Conservation (phyloP, 1,284 basidiomycete genomes). For the Microstroma glucosiphilum region DNA sequence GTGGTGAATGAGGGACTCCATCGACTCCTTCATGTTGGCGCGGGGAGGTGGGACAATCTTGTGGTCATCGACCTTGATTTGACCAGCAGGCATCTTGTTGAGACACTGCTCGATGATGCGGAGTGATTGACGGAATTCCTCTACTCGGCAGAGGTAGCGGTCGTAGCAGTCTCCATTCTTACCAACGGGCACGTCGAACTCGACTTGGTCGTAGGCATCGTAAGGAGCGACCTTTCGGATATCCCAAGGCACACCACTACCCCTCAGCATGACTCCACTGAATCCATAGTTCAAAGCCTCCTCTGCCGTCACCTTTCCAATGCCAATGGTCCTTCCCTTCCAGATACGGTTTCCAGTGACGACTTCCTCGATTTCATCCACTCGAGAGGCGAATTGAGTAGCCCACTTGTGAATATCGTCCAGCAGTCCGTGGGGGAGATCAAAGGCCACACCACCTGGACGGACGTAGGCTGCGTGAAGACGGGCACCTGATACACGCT, state of each 20-base stretch:
- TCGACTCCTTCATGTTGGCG: conserved; percentile 97
- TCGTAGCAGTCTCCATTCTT: conserved; percentile 97
- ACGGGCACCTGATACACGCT: conserved; percentile 94
- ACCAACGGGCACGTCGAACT: conserved; percentile 93
- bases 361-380: conserved; percentile 98
- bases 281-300: conserved; percentile 89
- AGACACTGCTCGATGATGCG: conserved; percentile 77
- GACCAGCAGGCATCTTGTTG: conserved; percentile 94
- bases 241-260: conserved; percentile 92
- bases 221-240: conserved; percentile 82
- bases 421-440: conserved; percentile 88
- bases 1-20: conserved; percentile 92
- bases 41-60: conserved; percentile 95
- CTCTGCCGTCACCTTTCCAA: conserved; percentile 85
- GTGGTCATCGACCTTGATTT: conserved; percentile 91
- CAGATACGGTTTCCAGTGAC: conserved; percentile 96
- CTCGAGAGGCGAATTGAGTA: conserved; percentile 80
- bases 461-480: conserved; percentile 97
- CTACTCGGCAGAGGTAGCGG: conserved; percentile 87
- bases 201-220: conserved; percentile 95
- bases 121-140: conserved; percentile 93
- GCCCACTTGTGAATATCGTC: conserved; percentile 98
- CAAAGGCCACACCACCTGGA: conserved; percentile 95
- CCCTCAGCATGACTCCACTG: conserved; percentile 93
- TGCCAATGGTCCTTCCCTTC: conserved; percentile 86